Evolutionary conservation across 1,284 basidiomycete species (phyloP).

Genomic region (Fomitopsis palustris): DNA sequence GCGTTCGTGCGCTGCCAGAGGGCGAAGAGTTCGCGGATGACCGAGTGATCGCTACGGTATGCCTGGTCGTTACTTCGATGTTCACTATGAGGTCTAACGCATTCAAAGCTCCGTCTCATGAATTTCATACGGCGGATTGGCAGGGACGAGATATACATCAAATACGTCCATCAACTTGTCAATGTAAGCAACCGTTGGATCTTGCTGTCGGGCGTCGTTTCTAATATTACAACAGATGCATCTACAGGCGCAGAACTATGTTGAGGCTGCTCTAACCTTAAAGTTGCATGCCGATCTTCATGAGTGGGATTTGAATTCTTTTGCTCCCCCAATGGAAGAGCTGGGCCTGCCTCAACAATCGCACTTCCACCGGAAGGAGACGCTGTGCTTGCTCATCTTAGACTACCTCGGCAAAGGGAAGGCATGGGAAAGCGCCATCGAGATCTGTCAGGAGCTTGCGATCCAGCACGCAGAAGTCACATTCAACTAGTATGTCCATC

Average conservation of each 20-base stretch:
- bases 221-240: conserved; percentile 55
- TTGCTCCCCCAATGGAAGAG: conserved; percentile 83
- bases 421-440: conserved; percentile 93
- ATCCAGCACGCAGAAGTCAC: conserved; percentile 83
- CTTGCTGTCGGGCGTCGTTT: background rate
- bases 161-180: conserved; percentile 93
- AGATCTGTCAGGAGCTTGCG: conserved; percentile 88
- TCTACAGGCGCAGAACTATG: conserved; percentile 83
- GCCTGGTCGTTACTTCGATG: conserved; percentile 4
- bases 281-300: conserved; percentile 94
- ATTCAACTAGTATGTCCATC: conserved; percentile 79
- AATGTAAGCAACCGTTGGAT: conserved; percentile 50
- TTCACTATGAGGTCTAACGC: background rate
- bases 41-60: conserved; percentile 84
- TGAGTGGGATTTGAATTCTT: conserved; percentile 80
- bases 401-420: conserved; percentile 93
- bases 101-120: conserved; percentile 76
- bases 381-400: conserved; percentile 79
- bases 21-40: conserved; percentile 95
- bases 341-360: conserved; percentile 89
- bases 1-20: conserved; percentile 88
- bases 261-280: conserved; percentile 89
- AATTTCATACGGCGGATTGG: conserved; percentile 87
- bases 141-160: conserved; percentile 87
- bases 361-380: conserved; percentile 93